These are phyloP conservation scores for Rhodamnia rubescens DNA, from an alignment of 345 rosid genomes.

Conservation along the genomic window DNA sequence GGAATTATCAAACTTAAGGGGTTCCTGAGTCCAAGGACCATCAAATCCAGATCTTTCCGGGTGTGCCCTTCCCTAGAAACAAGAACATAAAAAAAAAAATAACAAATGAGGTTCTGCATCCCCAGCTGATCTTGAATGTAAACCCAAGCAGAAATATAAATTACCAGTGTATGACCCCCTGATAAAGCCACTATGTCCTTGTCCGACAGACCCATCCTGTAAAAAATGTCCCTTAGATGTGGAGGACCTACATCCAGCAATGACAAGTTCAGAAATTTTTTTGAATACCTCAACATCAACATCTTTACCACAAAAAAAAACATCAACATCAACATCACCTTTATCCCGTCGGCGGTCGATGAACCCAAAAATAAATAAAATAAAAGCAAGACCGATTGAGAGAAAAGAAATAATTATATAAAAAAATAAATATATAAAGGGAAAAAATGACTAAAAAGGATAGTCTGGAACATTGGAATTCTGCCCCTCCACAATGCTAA, in stretches of 20 bases:
- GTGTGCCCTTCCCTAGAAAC: constrained; percentile 77
- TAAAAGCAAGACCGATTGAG: too few species aligned
- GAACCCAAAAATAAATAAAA: too few species aligned
- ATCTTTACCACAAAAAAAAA: too few species aligned
- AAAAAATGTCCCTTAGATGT: constrained; percentile 74
- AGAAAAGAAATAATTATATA: too few species aligned
- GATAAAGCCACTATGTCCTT: constrained; percentile 81
- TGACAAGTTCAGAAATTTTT: neutral
- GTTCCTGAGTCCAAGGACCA: constrained; percentile 94
- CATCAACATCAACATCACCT: too few species aligned
- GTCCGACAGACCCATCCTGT: constrained; percentile 84
- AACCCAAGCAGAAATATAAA: neutral
- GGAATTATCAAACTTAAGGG: constrained; percentile 86
- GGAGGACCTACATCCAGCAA: constrained; percentile 33
- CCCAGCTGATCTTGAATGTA: neutral
- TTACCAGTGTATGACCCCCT: constrained; percentile 42
- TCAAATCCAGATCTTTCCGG: constrained; percentile 92
- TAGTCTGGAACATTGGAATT: too few species aligned
- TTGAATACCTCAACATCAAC: accelerated
- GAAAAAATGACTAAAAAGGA: too few species aligned
- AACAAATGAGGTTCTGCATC: neutral
- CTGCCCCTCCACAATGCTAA: too few species aligned
- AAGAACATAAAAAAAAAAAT: constrained; percentile 1
- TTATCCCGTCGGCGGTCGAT: too few species aligned
- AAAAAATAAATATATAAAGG: too few species aligned